Evolutionary conservation across 1,284 basidiomycete genomes (phyloP).

Genomic region (Puccinia brachypodii): DNA sequence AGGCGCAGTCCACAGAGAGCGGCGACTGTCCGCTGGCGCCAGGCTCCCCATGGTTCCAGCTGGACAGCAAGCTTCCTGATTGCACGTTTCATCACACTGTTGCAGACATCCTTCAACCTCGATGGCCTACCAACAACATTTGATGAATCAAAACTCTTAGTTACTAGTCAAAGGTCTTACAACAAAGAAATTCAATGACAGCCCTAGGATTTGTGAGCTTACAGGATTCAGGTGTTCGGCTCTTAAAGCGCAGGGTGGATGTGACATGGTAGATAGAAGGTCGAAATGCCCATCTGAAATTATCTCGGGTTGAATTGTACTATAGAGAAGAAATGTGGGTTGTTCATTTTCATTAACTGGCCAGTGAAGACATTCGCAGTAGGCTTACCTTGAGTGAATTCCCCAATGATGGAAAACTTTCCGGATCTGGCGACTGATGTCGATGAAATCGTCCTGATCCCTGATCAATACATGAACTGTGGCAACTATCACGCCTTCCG

Average conservation of each 20-base stretch:
- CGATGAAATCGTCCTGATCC: conserved; percentile 72
- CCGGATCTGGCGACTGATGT: conserved; percentile 78
- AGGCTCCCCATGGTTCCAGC: conserved; percentile 26
- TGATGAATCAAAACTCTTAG: not conserved
- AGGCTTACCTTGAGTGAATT: conserved; percentile 70
- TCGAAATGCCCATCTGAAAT: conserved; percentile 50
- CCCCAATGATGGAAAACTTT: conserved; percentile 81
- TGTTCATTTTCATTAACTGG: not conserved
- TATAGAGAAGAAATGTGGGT: conserved; percentile 11
- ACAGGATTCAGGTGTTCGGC: no score
- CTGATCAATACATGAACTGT: conserved; percentile 91
- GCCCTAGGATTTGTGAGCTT: no score
- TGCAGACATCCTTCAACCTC: conserved; percentile 37
- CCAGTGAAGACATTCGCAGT: not conserved
- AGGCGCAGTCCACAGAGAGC: no score
- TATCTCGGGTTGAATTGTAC: conserved; percentile 56
- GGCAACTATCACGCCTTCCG: conserved; percentile 84
- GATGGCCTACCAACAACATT: conserved; percentile 10
- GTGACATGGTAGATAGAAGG: no score
- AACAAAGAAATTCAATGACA: no score
- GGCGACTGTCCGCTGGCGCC: no score
- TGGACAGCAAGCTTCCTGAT: conserved; percentile 46
- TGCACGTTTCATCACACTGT: conserved; percentile 45
- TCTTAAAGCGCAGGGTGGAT: no score
- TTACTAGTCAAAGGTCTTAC: not conserved